Base-by-base conservation (phyloP, 495 filamentous ascomycete species). In the Podospora conica region DNA sequence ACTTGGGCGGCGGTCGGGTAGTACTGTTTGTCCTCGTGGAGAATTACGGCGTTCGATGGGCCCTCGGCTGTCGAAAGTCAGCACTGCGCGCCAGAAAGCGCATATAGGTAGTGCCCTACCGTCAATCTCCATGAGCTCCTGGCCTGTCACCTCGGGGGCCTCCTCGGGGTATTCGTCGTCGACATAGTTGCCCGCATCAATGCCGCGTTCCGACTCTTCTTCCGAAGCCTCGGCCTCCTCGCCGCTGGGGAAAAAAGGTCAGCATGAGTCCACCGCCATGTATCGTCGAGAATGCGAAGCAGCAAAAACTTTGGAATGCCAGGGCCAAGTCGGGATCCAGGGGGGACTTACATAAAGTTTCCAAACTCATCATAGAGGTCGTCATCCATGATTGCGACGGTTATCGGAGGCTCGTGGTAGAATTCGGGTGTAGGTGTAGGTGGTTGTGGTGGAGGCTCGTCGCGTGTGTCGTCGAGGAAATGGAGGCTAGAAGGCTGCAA, bases 1-100 rank as follows among this genome's bases (percentile, higher is more conserved):
- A 97, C 88, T 72, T 98, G 94, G 69, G 93, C 88, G 28, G 95
- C 96, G 25, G 92, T 96, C 20, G 95, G 96, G 73, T 98, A 98
- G 74, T 98, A 98, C 80, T 98, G 95, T 77, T 98, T 98, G 80
- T 98, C 96, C 81, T 98, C 95, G 75, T 98, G 96, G 29, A 98
- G 85, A 59, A 98, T 83, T 31, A 98, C 93, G 55, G 94, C 94
- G 77, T 98, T 98, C 8, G 93, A 97, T 21, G 95, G 91, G n/a
- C 91, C 93, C 58, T 96, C 91, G 77, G 88, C 82, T 81, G 65
- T 58, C 21, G 15, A 7, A 65, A 63, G 74, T 67, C 55, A 68
- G 59, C 23, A 23, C 53, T 65, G n/a, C 48, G 5, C 57, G 18
- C 65, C 29, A 9, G 31, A 12, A 3, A 18, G 60, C 55, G 68